phyloP scores from a whole-genome alignment of 768 basidiomycete species.

The Omphalotus guepiniiformis region DNA sequence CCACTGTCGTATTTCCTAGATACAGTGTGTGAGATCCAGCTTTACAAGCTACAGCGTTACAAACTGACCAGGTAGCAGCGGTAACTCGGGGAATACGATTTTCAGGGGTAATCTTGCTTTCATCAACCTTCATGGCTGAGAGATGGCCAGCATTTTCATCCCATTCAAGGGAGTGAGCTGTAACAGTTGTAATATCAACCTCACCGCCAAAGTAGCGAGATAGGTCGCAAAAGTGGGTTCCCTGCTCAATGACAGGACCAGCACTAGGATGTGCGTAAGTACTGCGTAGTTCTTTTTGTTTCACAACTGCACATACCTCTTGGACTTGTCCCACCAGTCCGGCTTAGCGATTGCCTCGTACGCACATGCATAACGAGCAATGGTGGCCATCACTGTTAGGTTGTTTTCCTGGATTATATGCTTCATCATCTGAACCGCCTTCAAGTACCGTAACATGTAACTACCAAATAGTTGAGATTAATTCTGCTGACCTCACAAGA shows the following conservation, averaged over 20 bases:
- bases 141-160: slow-evolving; percentile 85
- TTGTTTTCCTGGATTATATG: slow-evolving; percentile 92
- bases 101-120: slow-evolving; percentile 76
- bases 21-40: neutral
- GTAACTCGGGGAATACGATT: slow-evolving; percentile 95
- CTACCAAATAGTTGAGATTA: slow-evolving; percentile 31
- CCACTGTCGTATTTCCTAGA: slow-evolving; percentile 91
- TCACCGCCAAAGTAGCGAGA: slow-evolving; percentile 98
- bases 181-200: slow-evolving; percentile 77
- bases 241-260: slow-evolving; percentile 85
- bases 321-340: slow-evolving; percentile 94
- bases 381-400: slow-evolving; percentile 92
- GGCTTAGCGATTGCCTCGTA: slow-evolving; percentile 76
- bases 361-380: slow-evolving; percentile 90
- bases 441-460: slow-evolving; percentile 92
- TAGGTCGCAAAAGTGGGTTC: slow-evolving; percentile 95
- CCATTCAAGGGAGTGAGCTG: slow-evolving; percentile 90
- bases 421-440: slow-evolving; percentile 95
- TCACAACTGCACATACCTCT: slow-evolving; percentile 42
- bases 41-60: no score
- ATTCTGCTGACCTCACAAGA: neutral
- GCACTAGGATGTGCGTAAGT: slow-evolving; percentile 37
- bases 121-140: slow-evolving; percentile 78
- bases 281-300: neutral
- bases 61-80: slow-evolving; percentile 75